Percentiles rank a stretch among this genome's conserved stretches.
Conservation (phyloP, 2,329 filamentous ascomycete genomes). For the Fusarium pseudograminearum region DNA sequence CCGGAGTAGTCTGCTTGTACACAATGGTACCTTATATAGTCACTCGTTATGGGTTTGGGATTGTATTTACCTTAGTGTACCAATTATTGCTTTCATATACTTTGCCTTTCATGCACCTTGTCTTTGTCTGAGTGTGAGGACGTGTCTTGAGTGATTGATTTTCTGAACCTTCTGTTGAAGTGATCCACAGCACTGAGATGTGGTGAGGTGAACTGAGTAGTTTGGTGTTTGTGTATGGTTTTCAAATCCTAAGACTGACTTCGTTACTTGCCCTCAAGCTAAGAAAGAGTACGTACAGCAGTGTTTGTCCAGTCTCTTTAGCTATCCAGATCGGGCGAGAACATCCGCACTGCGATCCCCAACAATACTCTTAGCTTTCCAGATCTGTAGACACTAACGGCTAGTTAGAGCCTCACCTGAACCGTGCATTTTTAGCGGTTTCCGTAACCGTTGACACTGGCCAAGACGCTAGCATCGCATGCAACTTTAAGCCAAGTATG, state of each 20-base stretch:
- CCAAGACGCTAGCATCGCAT: background rate
- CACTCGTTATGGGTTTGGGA: background rate
- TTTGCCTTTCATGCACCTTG: background rate
- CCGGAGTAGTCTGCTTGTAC: background rate
- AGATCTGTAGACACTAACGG: background rate
- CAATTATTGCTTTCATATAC: background rate
- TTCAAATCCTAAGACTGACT: too few relatives aligned
- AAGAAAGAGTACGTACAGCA: too few relatives aligned
- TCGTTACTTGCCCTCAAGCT: too few relatives aligned
- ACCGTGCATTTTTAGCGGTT: slow-evolving; percentile 1
- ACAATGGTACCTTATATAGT: background rate
- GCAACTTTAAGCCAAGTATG: background rate
- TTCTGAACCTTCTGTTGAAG: background rate
- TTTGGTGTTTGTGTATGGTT: too few relatives aligned
- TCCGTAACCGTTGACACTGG: background rate
- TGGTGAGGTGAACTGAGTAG: background rate
- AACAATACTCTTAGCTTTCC: background rate
- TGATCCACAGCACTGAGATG: background rate
- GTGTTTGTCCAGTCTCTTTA: background rate
- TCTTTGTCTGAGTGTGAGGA: background rate
- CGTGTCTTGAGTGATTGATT: background rate
- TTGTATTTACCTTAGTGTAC: background rate
- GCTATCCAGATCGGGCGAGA: background rate
- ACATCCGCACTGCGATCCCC: background rate
- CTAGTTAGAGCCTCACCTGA: slow-evolving; percentile 1